These are phyloP conservation scores for Hortiboletus rubellus DNA, from an alignment of 1,284 basidiomycete genomes.

Conservation along the genomic window DNA sequence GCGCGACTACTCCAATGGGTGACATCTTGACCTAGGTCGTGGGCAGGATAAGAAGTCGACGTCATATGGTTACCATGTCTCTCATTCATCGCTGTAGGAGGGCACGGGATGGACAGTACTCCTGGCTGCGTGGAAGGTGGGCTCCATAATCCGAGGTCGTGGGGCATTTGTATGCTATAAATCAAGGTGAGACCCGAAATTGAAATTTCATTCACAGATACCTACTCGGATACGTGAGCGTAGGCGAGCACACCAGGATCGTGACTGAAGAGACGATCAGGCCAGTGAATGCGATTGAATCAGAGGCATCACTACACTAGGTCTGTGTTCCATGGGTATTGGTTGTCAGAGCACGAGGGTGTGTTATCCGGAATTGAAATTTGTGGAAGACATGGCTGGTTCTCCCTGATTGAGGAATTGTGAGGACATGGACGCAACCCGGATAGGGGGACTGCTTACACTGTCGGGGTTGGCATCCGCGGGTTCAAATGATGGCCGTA, in stretches of 20 bases:
- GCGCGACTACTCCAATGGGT: neutral
- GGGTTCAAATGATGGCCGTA: neutral
- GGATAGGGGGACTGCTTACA: neutral
- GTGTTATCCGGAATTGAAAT: neutral
- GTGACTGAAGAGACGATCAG: neutral
- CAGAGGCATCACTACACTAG: neutral
- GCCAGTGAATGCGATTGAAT: neutral
- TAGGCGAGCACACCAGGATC: neutral
- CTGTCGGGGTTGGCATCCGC: neutral
- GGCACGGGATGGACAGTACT: neutral
- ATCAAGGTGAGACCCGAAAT: neutral
- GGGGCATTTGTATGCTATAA: neutral
- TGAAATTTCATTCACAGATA: neutral
- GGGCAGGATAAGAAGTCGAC: neutral
- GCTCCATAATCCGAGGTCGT: neutral
- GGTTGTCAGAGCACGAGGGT: neutral
- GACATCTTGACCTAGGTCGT: neutral
- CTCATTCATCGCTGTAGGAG: neutral
- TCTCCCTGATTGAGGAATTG: neutral
- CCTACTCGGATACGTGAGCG: neutral
- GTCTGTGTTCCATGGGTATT: no score
- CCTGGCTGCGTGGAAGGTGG: neutral
- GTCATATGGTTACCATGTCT: accelerated
- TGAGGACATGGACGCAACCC: neutral
- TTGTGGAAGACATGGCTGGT: neutral